A percentile compares a stretch with the other conserved stretches of the same genome.
Conservation (phyloP, 441 rosid species). For the Pelargonium citronellum region DNA sequence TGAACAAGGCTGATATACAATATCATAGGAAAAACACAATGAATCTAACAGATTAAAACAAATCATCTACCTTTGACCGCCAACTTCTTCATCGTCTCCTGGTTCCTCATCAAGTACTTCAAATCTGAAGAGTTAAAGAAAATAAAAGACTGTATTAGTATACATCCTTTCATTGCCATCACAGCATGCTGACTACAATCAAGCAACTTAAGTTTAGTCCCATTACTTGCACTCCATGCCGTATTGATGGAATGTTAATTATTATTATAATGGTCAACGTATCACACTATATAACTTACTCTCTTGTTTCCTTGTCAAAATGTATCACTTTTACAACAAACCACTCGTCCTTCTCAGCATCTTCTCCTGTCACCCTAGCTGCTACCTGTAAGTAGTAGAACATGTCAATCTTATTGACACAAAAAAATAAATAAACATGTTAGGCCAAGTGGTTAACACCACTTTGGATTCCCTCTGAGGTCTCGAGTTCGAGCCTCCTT, state of each 20-base stretch:
- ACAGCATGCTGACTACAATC: too few species aligned
- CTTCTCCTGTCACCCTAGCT: slow-evolving; percentile 70
- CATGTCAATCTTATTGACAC: slow-evolving; percentile 14
- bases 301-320: slow-evolving; percentile 84
- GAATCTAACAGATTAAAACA: too few species aligned
- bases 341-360: slow-evolving; percentile 91
- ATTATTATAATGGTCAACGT: too few species aligned
- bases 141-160: not conserved
- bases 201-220: too few species aligned
- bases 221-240: too few species aligned
- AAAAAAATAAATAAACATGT: too few species aligned
- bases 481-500: too few species aligned
- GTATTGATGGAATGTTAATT: too few species aligned
- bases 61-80: slow-evolving; percentile 69
- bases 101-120: slow-evolving; percentile 96
- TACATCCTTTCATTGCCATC: too few species aligned
- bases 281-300: slow-evolving; percentile 42
- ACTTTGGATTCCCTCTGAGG: too few species aligned
- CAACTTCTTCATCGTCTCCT: slow-evolving; percentile 82
- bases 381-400: slow-evolving; percentile 59
- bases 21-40: not conserved
- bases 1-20: not conserved
- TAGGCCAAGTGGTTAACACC: too few species aligned
- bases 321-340: slow-evolving; percentile 84
- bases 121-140: slow-evolving; percentile 41